These are phyloP conservation scores for Trichophyton verrucosum DNA, from an alignment of 2,329 filamentous ascomycete genomes.

Conservation along the genomic window DNA sequence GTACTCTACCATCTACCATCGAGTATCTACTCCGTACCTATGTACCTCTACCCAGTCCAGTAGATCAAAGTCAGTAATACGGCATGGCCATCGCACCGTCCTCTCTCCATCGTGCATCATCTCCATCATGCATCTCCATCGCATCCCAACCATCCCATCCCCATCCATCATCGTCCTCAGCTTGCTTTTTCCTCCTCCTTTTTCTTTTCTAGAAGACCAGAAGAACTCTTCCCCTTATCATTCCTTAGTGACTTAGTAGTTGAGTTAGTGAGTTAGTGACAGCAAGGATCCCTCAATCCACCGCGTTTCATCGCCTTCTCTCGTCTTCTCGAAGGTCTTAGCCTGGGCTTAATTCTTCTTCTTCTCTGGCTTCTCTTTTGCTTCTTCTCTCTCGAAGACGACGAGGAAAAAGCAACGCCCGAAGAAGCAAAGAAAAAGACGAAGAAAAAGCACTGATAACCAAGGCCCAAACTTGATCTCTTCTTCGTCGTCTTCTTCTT, in stretches of 20 bases:
- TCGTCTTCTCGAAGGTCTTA: too few relatives aligned
- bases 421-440: not conserved
- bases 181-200: not conserved
- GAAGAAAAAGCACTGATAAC: not conserved
- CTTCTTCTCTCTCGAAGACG: not conserved
- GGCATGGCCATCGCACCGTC: too few relatives aligned
- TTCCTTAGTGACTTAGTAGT: not conserved
- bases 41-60: too few relatives aligned
- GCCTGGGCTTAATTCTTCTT: not conserved
- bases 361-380: not conserved
- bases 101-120: too few relatives aligned
- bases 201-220: not conserved
- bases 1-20: too few relatives aligned
- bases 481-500: not conserved
- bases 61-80: too few relatives aligned
- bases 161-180: not conserved
- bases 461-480: too few relatives aligned
- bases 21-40: too few relatives aligned
- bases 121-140: too few relatives aligned
- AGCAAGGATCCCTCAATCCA: not conserved
- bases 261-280: too few relatives aligned
- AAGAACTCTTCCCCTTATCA: not conserved
- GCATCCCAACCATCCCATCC: not conserved
- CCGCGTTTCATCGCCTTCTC: not conserved
- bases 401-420: too few relatives aligned